phyloP scores from a whole-genome alignment of 805 yeast genomes.

The Sugiyamaella chiloensis region DNA sequence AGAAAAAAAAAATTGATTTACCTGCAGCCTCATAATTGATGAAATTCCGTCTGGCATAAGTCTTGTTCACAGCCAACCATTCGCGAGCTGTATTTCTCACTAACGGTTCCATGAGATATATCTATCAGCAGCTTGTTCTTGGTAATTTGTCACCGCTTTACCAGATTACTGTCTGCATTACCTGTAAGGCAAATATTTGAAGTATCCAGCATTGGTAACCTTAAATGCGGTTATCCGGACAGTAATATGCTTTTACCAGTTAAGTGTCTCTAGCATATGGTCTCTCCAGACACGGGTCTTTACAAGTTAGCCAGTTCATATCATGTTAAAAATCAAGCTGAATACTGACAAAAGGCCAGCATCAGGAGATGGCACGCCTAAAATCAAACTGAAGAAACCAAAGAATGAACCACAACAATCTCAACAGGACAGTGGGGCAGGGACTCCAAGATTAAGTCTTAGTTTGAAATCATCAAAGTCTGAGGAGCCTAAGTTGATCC shows the following conservation, averaged over 20 bases:
- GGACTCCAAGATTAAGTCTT: slow-evolving; percentile 10
- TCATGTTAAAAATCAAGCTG: slow-evolving; percentile 27
- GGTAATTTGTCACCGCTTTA: too few species aligned
- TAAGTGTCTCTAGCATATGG: too few species aligned
- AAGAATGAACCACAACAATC: background rate
- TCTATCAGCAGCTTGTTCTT: too few species aligned
- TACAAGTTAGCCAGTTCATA: too few species aligned
- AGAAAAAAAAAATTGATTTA: too few species aligned
- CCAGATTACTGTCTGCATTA: too few species aligned
- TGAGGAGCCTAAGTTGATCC: slow-evolving; percentile 23
- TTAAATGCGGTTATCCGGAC: background rate
- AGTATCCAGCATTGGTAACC: too few species aligned
- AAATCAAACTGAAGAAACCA: slow-evolving; percentile 14
- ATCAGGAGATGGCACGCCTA: slow-evolving; percentile 8
- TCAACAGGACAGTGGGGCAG: background rate
- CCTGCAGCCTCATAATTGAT: slow-evolving; percentile 27
- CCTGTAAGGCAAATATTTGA: too few species aligned
- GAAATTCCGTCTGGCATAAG: slow-evolving; percentile 29
- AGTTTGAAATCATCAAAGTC: slow-evolving; percentile 8
- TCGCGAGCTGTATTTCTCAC: slow-evolving; percentile 8
- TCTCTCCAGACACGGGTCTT: too few species aligned
- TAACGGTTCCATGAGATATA: background rate
- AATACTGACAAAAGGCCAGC: slow-evolving; percentile 18
- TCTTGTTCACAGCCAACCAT: slow-evolving; percentile 15
- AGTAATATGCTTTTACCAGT: too few species aligned